Evolutionary conservation across 345 rosid genomes (phyloP).

Genomic region (Adansonia digitata): DNA sequence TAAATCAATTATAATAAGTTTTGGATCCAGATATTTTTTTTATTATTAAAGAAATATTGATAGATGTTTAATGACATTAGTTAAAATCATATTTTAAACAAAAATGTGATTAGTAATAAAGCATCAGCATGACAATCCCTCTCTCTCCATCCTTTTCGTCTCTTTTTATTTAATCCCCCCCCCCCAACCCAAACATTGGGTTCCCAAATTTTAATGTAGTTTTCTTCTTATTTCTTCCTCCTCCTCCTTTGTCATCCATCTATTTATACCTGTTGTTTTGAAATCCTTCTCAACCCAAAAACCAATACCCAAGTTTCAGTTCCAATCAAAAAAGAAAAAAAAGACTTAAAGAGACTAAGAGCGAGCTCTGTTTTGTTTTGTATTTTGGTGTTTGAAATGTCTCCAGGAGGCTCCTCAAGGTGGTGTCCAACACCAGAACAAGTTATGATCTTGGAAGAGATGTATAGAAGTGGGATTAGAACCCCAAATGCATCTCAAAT

Average conservation of each 20-base stretch:
- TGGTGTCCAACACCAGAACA: conserved; percentile 99
- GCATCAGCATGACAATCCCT: too few species aligned
- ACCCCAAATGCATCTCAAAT: conserved; percentile 86
- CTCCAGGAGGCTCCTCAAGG: conserved; percentile 66
- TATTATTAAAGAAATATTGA: too few species aligned
- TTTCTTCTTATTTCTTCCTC: neutral
- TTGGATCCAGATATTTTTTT: too few species aligned
- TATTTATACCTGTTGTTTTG: neutral
- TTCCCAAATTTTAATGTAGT: neutral
- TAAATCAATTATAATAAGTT: too few species aligned
- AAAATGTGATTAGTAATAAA: too few species aligned
- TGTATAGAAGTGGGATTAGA: conserved; percentile 71
- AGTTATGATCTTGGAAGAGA: conserved; percentile 81
- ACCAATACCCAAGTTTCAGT: neutral
- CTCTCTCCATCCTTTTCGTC: too few species aligned
- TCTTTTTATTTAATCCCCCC: too few species aligned
- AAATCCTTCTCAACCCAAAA: neutral
- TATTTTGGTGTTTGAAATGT: conserved; percentile 33
- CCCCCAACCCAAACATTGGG: too few species aligned
- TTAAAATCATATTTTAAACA: too few species aligned
- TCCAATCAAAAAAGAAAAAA: neutral
- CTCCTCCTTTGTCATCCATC: too few species aligned
- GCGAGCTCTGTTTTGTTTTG: neutral
- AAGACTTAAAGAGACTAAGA: neutral
- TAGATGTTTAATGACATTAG: too few species aligned